Evolutionary conservation across 176 grass and related monocot genomes (phyloP).

Genomic region (Carex kokanica): DNA sequence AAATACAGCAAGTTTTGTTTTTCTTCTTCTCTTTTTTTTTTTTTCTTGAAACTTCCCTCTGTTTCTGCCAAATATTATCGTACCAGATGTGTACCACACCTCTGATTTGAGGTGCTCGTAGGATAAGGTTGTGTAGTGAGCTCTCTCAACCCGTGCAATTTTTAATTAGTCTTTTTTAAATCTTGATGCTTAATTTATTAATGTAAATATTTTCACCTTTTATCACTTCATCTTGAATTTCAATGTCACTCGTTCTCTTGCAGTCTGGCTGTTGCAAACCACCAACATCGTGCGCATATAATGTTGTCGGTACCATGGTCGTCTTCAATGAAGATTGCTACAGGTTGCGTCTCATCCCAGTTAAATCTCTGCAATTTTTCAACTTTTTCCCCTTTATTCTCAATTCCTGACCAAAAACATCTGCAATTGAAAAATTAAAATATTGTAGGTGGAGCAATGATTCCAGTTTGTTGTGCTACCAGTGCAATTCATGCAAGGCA

Average conservation of each 20-base stretch:
- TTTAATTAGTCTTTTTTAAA: not conserved
- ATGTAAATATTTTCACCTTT: not conserved
- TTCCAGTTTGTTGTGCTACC: conserved; percentile 21
- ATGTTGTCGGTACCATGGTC: not conserved
- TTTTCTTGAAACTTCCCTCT: not conserved
- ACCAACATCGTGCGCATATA: conserved; percentile 27
- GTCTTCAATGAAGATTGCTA: conserved; percentile 27
- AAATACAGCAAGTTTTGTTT: not conserved
- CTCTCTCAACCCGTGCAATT: not conserved
- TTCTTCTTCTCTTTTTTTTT: not conserved
- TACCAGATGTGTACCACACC: not conserved
- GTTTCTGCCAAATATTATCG: not conserved
- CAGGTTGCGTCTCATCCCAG: not conserved
- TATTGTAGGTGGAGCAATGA: conserved; percentile 29
- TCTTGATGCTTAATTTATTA: not conserved
- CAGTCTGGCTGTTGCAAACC: conserved; percentile 40
- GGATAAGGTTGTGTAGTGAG: not conserved
- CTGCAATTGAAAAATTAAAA: not conserved
- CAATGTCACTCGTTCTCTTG: not conserved
- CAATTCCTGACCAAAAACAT: not conserved
- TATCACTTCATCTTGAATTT: not conserved
- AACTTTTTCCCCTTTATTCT: not conserved
- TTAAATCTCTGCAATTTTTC: not conserved
- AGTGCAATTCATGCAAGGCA: conserved; percentile 36
- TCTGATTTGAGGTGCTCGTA: not conserved